Percentiles rank a stretch among this genome's conserved stretches.
phyloP scores from a whole-genome alignment of 805 yeast genomes.

The Metschnikowia gelsemii region DNA sequence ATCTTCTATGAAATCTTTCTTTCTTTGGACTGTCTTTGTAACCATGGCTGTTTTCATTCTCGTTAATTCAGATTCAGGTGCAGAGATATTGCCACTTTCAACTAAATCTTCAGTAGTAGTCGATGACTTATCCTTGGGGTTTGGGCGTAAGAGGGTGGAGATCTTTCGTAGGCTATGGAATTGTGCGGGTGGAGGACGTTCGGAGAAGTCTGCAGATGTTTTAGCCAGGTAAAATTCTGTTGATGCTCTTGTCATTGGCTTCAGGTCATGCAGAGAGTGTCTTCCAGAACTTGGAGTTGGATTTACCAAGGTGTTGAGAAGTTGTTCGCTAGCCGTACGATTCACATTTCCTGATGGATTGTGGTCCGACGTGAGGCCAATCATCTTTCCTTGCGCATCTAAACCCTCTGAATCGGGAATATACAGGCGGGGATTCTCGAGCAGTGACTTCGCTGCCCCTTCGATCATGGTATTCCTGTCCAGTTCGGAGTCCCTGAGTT shows the following conservation, averaged over 20 bases:
- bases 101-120: neutral
- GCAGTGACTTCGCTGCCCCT: neutral
- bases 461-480: conserved; percentile 16
- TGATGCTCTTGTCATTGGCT: conserved; percentile 4
- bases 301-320: neutral
- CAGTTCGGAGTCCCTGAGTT: conserved; percentile 15
- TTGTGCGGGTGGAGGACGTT: conserved; percentile 11
- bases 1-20: conserved; percentile 45
- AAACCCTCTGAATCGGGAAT: neutral
- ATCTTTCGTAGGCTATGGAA: conserved; percentile 14
- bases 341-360: neutral
- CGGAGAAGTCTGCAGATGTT: conserved; percentile 4
- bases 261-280: conserved; percentile 12
- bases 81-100: conserved; percentile 5
- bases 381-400: no score
- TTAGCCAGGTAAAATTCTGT: conserved; percentile 2
- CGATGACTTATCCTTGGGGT: conserved; percentile 1
- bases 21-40: conserved; percentile 44
- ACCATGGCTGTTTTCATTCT: conserved; percentile 51
- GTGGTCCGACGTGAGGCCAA: neutral
- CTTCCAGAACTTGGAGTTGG: conserved; percentile 5
- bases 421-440: neutral
- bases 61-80: conserved; percentile 43
- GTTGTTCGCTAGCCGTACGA: neutral
- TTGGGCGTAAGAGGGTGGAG: conserved; percentile 11